Percentiles rank a stretch among this genome's conserved stretches.
These are phyloP conservation scores for Melanopsichium pennsylvanicum DNA, from an alignment of 1,284 basidiomycete species.

Conservation along the genomic window DNA sequence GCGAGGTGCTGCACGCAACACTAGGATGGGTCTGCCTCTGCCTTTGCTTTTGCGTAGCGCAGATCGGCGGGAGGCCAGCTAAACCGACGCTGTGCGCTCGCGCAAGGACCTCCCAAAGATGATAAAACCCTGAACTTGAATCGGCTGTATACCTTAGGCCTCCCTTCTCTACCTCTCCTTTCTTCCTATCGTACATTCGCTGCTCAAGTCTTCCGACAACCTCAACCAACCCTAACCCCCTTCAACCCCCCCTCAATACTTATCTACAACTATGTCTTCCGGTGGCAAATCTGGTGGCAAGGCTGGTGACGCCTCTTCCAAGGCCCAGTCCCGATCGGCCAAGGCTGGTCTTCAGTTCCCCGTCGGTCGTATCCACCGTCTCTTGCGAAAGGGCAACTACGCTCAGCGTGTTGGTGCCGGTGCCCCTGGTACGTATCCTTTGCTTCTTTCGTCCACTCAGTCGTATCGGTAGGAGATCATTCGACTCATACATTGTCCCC, in stretches of 20 bases:
- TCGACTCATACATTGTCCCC: constrained; percentile 1
- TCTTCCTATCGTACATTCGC: constrained; percentile 20
- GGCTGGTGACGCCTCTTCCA: constrained; percentile 67
- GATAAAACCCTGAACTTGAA: constrained; percentile 39
- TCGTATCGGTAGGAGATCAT: not conserved
- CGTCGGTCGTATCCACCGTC: constrained; percentile 92
- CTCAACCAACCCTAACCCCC: constrained; percentile 7
- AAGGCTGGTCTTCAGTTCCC: constrained; percentile 81
- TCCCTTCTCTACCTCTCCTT: constrained; percentile 11
- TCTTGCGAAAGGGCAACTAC: constrained; percentile 87
- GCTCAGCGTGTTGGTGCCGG: constrained; percentile 78
- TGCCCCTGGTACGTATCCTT: constrained; percentile 73
- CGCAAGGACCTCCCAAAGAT: constrained; percentile 16
- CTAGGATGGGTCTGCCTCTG: not conserved
- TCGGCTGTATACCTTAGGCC: constrained; percentile 16
- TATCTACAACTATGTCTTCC: constrained; percentile 52
- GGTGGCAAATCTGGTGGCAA: constrained; percentile 69
- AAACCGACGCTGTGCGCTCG: too few relatives aligned
- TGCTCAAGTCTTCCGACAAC: constrained; percentile 30
- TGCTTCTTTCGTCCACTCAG: not conserved
- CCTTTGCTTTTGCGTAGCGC: not conserved
- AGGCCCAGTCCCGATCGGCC: constrained; percentile 77
- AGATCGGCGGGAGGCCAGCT: too few relatives aligned
- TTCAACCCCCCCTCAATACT: constrained; percentile 20
- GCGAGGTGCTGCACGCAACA: not conserved